Evolutionary conservation across 768 basidiomycete species (phyloP).

Genomic region (Piloderma croceum): DNA sequence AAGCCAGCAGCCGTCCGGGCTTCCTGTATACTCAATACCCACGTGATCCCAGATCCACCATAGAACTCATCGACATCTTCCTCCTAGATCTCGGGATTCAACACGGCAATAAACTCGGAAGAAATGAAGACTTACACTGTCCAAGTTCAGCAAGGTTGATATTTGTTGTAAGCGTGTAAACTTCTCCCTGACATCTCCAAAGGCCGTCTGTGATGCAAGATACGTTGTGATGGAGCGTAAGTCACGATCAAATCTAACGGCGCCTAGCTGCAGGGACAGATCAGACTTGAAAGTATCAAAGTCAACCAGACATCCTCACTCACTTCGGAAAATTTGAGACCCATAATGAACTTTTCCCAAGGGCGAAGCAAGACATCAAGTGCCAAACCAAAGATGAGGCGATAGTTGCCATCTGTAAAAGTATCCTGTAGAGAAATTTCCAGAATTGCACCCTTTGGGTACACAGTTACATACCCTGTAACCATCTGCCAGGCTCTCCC

Average conservation of each 20-base stretch:
- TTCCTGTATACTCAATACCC: conserved; percentile 76
- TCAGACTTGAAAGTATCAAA: conserved; percentile 1
- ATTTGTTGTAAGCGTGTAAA: conserved; percentile 91
- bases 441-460: not conserved
- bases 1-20: conserved; percentile 64
- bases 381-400: conserved; percentile 76
- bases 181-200: conserved; percentile 89
- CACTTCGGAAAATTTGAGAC: conserved; percentile 82
- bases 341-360: conserved; percentile 86
- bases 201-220: conserved; percentile 81
- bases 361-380: conserved; percentile 88
- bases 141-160: conserved; percentile 84
- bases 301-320: not conserved
- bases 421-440: conserved; percentile 50
- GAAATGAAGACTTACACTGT: conserved; percentile 47
- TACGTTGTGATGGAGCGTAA: conserved; percentile 77
- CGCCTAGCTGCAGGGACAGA: conserved; percentile 64
- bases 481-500: conserved; percentile 82
- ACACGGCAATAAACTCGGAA: conserved; percentile 5
- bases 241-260: conserved; percentile 92
- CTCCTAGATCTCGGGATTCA: conserved; percentile 45
- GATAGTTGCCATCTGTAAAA: conserved; percentile 86
- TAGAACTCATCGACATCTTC: conserved; percentile 95
- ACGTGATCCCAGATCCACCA: conserved; percentile 85
- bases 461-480: conserved; percentile 58